phyloP scores from a whole-genome alignment of 371 early-diverging fungal species.

The Lichtheimia hyalospora region DNA sequence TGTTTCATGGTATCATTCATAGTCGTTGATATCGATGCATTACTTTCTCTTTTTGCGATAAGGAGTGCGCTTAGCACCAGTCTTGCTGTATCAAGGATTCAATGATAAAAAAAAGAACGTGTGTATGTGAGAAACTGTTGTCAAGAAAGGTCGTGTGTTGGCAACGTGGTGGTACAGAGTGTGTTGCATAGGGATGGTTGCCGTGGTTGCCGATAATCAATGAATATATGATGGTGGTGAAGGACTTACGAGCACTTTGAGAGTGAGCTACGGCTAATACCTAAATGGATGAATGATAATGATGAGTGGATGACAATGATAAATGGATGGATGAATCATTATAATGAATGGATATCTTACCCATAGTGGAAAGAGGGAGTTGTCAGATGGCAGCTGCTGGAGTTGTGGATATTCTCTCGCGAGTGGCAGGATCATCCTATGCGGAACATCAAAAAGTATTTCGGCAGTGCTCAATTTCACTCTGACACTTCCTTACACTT shows the following conservation, averaged over 20 bases:
- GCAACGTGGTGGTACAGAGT: neutral
- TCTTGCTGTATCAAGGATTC: conserved; percentile 9
- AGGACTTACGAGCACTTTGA: conserved; percentile 13
- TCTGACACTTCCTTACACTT: neutral
- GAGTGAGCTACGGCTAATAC: conserved; percentile 15
- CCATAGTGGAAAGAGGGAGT: conserved; percentile 9
- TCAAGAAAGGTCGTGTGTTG: neutral
- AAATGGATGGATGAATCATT: conserved; percentile 6
- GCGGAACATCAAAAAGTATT: no score
- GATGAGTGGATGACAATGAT: neutral
- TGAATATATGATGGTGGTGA: neutral
- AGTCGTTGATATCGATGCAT: neutral
- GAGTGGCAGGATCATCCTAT: no score
- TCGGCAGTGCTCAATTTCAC: no score
- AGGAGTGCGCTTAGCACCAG: conserved; percentile 14
- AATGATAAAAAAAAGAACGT: neutral
- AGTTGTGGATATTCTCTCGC: no score
- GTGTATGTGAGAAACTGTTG: neutral
- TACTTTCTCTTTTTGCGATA: conserved; percentile 17
- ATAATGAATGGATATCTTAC: neutral
- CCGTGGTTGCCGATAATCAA: no score
- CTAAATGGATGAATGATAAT: conserved; percentile 7
- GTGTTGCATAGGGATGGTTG: neutral
- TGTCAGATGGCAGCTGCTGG: no score
- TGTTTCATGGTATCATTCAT: neutral